Percentiles rank a stretch among this genome's conserved stretches.
phyloP scores from a whole-genome alignment of 495 filamentous ascomycete species.

The Aspergillus avenaceus region DNA sequence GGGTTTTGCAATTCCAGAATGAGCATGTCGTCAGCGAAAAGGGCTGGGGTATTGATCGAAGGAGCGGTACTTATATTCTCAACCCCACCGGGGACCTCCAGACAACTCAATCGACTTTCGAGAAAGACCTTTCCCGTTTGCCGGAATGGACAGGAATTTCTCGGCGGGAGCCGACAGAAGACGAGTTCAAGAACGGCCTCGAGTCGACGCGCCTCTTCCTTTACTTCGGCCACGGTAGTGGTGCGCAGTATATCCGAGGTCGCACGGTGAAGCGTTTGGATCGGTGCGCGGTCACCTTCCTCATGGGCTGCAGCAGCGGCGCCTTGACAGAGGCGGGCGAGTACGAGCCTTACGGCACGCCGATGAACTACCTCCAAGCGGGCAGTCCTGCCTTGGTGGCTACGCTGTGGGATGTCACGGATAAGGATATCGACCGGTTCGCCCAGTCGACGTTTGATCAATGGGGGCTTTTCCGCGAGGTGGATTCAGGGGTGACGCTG shows the following conservation, averaged over 20 bases:
- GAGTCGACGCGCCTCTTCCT: slow-evolving; percentile 63
- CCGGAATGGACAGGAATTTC: slow-evolving; percentile 62
- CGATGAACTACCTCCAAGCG: slow-evolving; percentile 85
- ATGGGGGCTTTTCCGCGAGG: slow-evolving; percentile 68
- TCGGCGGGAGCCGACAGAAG: slow-evolving; percentile 65
- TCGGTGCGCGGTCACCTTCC: slow-evolving; percentile 72
- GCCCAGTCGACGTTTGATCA: slow-evolving; percentile 68
- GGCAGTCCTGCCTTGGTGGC: slow-evolving; percentile 80
- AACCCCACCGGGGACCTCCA: slow-evolving; percentile 81
- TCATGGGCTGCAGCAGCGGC: slow-evolving; percentile 90
- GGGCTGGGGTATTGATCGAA: slow-evolving; percentile 47
- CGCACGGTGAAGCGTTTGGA: slow-evolving; percentile 74
- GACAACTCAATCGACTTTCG: slow-evolving; percentile 73
- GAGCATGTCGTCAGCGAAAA: slow-evolving; percentile 21
- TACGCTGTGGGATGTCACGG: slow-evolving; percentile 96
- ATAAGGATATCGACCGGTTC: slow-evolving; percentile 93
- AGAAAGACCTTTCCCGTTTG: slow-evolving; percentile 53
- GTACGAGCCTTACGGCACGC: slow-evolving; percentile 83
- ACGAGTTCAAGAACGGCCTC: slow-evolving; percentile 64
- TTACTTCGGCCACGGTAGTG: slow-evolving; percentile 95
- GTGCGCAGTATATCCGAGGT: slow-evolving; percentile 86
- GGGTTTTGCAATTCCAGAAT: slow-evolving; percentile 50
- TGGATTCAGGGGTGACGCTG: slow-evolving; percentile 36
- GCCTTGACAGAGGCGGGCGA: slow-evolving; percentile 74
- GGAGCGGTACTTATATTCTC: slow-evolving; percentile 75